Percentiles rank a stretch among this genome's conserved stretches.
phyloP scores from a whole-genome alignment of 2,329 filamentous ascomycete species.

The Claviceps africana region DNA sequence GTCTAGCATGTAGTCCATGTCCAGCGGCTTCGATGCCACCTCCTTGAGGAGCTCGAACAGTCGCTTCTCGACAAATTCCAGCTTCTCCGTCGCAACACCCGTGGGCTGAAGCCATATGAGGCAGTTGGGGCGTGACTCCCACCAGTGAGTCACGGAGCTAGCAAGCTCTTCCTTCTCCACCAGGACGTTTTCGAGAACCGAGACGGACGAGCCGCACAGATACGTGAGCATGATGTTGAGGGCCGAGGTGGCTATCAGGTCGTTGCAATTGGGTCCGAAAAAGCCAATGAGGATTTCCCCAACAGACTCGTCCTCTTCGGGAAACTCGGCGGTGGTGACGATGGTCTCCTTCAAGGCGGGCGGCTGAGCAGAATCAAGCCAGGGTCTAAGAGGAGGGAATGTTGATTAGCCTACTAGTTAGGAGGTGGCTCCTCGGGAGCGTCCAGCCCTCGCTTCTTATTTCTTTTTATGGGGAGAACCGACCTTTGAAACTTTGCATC shows the following conservation, averaged over 20 bases:
- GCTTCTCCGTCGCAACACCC: constrained; percentile 74
- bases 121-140: constrained; percentile 65
- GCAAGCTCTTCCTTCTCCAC: constrained; percentile 89
- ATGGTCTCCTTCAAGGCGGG: constrained; percentile 57
- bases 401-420: background rate
- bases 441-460: background rate
- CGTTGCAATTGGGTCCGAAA: constrained; percentile 70
- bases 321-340: constrained; percentile 74
- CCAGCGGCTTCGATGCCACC: constrained; percentile 63
- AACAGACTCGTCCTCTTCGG: constrained; percentile 88
- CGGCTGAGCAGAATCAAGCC: constrained; percentile 76
- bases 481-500: constrained; percentile 61
- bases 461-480: constrained; percentile 1
- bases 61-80: constrained; percentile 70
- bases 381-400: constrained; percentile 40
- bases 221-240: constrained; percentile 73
- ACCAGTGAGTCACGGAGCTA: constrained; percentile 68
- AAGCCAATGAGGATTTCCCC: constrained; percentile 80
- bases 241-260: constrained; percentile 54
- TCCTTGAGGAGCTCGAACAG: constrained; percentile 74
- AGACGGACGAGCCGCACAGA: constrained; percentile 83
- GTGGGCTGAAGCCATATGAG: constrained; percentile 78
- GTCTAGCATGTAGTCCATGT: constrained; percentile 81
- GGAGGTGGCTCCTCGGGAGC: background rate
- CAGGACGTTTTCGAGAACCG: constrained; percentile 77